Evolutionary conservation across 2,329 filamentous ascomycete genomes (phyloP).

Genomic region (Torrubiellomyces zombiae): DNA sequence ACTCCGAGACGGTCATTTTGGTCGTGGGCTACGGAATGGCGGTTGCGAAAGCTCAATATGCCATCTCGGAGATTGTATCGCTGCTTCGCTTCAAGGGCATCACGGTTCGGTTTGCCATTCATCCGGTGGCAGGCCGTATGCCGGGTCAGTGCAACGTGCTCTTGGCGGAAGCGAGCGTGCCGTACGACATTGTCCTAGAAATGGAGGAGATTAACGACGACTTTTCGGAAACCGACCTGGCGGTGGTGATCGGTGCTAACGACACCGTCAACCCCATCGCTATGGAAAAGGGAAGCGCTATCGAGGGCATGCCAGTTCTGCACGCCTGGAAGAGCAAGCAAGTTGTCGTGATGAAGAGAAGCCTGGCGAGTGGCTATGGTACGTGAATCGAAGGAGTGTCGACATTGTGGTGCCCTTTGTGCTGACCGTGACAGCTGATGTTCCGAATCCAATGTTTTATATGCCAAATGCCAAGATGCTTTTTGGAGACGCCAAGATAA

Average conservation of each 20-base stretch:
- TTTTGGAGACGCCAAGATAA: constrained; percentile 76
- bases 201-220: constrained; percentile 97
- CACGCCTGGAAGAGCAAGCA: constrained; percentile 92
- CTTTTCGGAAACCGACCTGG: constrained; percentile 70
- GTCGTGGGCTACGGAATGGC: constrained; percentile 91
- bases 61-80: constrained; percentile 65
- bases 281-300: constrained; percentile 64
- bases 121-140: constrained; percentile 83
- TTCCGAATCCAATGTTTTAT: constrained; percentile 87
- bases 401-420: background rate
- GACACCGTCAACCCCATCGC: constrained; percentile 88
- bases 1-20: constrained; percentile 74
- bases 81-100: constrained; percentile 59
- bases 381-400: constrained; percentile 13
- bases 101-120: constrained; percentile 77
- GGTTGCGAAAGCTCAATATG: constrained; percentile 84
- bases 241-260: constrained; percentile 79
- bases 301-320: constrained; percentile 83
- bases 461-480: constrained; percentile 83
- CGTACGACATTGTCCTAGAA: constrained; percentile 82
- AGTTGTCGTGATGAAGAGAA: constrained; percentile 83
- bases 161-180: constrained; percentile 72
- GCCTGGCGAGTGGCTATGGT: constrained; percentile 79
- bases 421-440: constrained; percentile 44
- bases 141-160: constrained; percentile 87